Percentiles rank a stretch among this genome's conserved stretches.
Conservation (phyloP, 345 rosid genomes). For the Eucalyptus globulus region DNA sequence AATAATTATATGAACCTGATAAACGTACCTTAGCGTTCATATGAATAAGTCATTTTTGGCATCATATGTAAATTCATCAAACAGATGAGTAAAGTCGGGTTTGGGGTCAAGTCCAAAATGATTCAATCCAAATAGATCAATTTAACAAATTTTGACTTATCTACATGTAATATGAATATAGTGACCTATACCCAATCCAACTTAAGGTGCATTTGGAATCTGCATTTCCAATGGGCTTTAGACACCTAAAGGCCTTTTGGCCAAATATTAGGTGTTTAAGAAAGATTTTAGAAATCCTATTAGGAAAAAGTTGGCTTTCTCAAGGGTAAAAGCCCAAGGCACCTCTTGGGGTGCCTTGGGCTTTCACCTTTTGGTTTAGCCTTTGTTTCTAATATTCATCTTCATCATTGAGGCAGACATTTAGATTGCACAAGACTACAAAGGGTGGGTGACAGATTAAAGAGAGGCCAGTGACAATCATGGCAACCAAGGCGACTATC, state of each 20-base stretch:
- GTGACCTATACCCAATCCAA: no score
- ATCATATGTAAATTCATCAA: neutral
- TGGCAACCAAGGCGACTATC: fast-evolving
- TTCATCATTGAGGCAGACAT: fast-evolving
- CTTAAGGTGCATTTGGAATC: no score
- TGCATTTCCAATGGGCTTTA: no score
- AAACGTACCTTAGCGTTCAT: neutral
- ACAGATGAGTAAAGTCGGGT: neutral
- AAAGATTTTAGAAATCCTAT: no score
- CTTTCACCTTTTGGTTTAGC: no score
- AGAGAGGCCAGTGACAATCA: fast-evolving
- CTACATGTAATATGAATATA: no score
- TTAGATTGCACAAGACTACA: fast-evolving
- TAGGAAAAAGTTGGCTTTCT: fast-evolving
- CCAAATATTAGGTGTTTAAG: no score
- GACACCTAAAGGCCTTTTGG: no score
- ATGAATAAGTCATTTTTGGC: neutral
- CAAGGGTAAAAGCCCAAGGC: no score
- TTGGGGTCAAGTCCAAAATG: no score
- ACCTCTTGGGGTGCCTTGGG: no score
- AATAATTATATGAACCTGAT: neutral
- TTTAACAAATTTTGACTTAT: no score
- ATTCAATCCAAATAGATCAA: neutral
- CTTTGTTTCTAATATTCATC: fast-evolving
- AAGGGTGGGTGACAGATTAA: fast-evolving